Evolutionary conservation across 2,329 filamentous ascomycete genomes (phyloP).

Genomic region (Sclerotinia sclerotiorum): DNA sequence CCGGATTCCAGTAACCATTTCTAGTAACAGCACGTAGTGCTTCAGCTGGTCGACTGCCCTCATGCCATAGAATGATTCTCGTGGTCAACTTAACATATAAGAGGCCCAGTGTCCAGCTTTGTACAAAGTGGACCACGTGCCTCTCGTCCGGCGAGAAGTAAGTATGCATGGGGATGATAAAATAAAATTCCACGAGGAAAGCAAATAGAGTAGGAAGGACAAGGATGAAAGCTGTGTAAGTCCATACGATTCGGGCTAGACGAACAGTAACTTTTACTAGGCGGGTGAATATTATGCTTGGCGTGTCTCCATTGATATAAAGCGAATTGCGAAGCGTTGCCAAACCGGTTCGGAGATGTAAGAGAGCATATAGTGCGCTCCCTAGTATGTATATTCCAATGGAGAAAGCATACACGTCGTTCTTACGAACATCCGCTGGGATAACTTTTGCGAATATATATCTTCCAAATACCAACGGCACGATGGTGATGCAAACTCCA

Average conservation of each 20-base stretch:
- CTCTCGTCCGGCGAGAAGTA: constrained; percentile 42
- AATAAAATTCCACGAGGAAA: constrained; percentile 80
- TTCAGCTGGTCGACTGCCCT: constrained; percentile 67
- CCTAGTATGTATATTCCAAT: constrained; percentile 83
- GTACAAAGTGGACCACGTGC: constrained; percentile 82
- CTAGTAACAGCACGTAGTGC: constrained; percentile 73
- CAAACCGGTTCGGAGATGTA: constrained; percentile 49
- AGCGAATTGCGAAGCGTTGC: constrained; percentile 37
- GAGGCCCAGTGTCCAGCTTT: constrained; percentile 91
- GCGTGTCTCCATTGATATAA: constrained; percentile 34
- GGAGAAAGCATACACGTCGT: constrained; percentile 96
- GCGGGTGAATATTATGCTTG: constrained; percentile 35
- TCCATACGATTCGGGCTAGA: constrained; percentile 60
- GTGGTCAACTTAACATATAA: constrained; percentile 82
- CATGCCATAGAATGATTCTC: constrained; percentile 66
- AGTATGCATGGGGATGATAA: constrained; percentile 69
- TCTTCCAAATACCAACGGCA: constrained; percentile 83
- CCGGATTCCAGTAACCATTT: constrained; percentile 75
- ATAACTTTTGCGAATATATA: constrained; percentile 72
- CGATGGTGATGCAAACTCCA: constrained; percentile 79
- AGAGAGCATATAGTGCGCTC: constrained; percentile 59
- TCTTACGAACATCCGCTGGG: constrained; percentile 71
- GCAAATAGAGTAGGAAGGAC: constrained; percentile 80
- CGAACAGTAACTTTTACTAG: constrained; percentile 26
- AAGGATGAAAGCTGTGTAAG: constrained; percentile 72